These are phyloP conservation scores for Plasmodium vivax DNA, from an alignment of 169 alveolate species.

Conservation along the genomic window DNA sequence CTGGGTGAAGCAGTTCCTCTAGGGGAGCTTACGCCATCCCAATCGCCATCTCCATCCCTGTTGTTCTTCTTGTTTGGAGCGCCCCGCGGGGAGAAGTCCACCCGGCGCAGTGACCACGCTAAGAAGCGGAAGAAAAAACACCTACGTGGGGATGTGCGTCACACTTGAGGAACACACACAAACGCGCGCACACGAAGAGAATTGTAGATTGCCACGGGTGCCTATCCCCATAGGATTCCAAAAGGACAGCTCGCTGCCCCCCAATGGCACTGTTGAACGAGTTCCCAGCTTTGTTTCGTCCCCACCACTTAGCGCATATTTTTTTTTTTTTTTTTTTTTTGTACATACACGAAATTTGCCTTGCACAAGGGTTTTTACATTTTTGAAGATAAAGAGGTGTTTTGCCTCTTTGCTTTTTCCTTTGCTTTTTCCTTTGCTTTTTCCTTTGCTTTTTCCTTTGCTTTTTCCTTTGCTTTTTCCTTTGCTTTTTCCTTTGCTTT, in stretches of 20 bases:
- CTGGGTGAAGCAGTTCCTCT: slow-evolving; percentile 60
- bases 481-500: too few relatives aligned
- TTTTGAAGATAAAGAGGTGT: not conserved
- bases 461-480: too few relatives aligned
- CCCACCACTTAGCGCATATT: not conserved
- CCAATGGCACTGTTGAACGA: not conserved
- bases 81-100: not conserved
- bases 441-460: too few relatives aligned
- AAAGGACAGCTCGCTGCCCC: not conserved
- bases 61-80: not conserved
- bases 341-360: not conserved
- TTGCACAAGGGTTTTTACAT: not conserved
- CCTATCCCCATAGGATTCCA: not conserved
- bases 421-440: not conserved
- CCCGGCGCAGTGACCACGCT: not conserved
- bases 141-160: not conserved
- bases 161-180: not conserved
- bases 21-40: too few relatives aligned
- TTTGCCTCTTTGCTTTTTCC: not conserved
- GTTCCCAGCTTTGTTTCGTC: not conserved
- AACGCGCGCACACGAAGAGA: not conserved
- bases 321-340: not conserved
- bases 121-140: not conserved
- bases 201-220: not conserved
- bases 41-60: not conserved